Conservation (phyloP, 1,284 basidiomycete genomes). For the Kwoniella shivajii region DNA sequence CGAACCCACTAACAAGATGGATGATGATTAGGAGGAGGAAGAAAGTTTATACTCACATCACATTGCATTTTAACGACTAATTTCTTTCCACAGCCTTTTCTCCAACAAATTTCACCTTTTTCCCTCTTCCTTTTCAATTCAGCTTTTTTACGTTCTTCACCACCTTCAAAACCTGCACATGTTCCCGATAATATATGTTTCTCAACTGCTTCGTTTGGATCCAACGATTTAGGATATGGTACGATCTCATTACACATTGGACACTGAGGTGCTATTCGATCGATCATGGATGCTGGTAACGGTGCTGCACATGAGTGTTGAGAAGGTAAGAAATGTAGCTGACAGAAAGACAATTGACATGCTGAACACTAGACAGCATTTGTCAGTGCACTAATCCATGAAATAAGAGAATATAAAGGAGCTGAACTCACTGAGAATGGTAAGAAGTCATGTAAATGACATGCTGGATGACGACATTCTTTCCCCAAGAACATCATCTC, state of each 20-base stretch:
- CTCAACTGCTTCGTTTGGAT: conserved; percentile 52
- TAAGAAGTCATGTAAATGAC: conserved; percentile 53
- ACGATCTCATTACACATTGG: conserved; percentile 51
- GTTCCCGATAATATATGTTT: conserved; percentile 46
- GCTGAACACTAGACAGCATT: conserved; percentile 44
- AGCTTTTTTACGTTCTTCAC: conserved; percentile 43
- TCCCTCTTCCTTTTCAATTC: conserved; percentile 44
- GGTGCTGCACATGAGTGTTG: conserved; percentile 48
- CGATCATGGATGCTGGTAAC: conserved; percentile 47
- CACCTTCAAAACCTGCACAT: conserved; percentile 46
- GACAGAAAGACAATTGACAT: conserved; percentile 51
- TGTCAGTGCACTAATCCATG: background rate
- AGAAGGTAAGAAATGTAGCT: conserved; percentile 51
- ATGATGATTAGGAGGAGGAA: background rate
- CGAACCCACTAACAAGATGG: no score
- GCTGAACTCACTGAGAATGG: conserved; percentile 47
- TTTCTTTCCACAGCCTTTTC: conserved; percentile 45
- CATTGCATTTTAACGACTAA: conserved; percentile 52
- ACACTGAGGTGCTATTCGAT: conserved; percentile 52
- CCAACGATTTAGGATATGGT: conserved; percentile 29
- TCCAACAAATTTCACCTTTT: conserved; percentile 50
- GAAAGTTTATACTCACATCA: conserved; percentile 33
- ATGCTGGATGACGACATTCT: conserved; percentile 49
- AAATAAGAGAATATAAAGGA: background rate
- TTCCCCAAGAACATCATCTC: conserved; percentile 54